phyloP scores from a whole-genome alignment of 257 asterid genomes.

The Solanum pinnatisectum region DNA sequence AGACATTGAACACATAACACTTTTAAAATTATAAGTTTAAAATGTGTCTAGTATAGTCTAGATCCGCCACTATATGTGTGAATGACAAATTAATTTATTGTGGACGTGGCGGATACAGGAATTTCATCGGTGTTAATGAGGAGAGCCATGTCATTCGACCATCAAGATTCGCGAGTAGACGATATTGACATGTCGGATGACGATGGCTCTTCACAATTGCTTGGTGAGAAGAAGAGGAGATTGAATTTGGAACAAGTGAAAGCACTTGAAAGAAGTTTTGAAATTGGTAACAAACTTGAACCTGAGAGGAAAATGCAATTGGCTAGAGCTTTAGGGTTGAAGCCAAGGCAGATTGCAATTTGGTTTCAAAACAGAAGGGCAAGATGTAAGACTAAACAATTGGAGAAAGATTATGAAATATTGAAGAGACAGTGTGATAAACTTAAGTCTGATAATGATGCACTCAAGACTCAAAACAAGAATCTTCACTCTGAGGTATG shows the following conservation, averaged over 20 bases:
- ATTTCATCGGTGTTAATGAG: conserved; percentile 52
- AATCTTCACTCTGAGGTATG: conserved; percentile 61
- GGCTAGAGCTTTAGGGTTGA: conserved; percentile 64
- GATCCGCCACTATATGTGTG: neutral
- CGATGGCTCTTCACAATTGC: conserved; percentile 31
- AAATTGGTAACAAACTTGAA: conserved; percentile 61
- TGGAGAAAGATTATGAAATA: conserved; percentile 69
- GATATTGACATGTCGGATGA: conserved; percentile 70
- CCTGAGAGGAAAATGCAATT: conserved; percentile 80
- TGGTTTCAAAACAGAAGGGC: conserved; percentile 95
- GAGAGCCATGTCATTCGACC: conserved; percentile 62
- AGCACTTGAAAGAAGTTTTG: conserved; percentile 82
- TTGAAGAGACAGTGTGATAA: conserved; percentile 57
- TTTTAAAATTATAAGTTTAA: neutral
- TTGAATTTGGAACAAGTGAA: conserved; percentile 66
- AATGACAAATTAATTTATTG: neutral
- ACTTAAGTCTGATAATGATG: conserved; percentile 55
- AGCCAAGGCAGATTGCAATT: conserved; percentile 74
- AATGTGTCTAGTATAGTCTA: neutral
- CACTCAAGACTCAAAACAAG: conserved; percentile 64
- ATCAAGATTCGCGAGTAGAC: conserved; percentile 8
- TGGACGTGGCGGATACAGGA: conserved; percentile 17
- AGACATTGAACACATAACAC: neutral
- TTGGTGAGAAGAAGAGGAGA: conserved; percentile 80
- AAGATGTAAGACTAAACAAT: conserved; percentile 74